Percentiles rank a stretch among this genome's conserved stretches.
phyloP scores from a whole-genome alignment of 2,329 filamentous ascomycete genomes.

The Huntiella bhutanensis region DNA sequence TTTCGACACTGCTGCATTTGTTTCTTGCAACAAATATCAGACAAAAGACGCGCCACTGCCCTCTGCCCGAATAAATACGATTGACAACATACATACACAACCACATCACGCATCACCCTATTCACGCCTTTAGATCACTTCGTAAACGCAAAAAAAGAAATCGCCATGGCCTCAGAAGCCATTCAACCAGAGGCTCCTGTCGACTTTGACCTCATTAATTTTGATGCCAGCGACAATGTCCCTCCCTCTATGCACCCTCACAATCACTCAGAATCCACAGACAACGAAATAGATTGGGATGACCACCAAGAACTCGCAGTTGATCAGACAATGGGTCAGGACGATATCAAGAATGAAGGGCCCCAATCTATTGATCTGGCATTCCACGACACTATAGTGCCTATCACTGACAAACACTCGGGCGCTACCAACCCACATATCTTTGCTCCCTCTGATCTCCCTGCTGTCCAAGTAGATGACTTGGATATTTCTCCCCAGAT shows the following conservation, averaged over 20 bases:
- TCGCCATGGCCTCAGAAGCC: conserved; percentile 11
- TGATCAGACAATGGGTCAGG: not conserved
- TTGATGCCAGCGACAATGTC: conserved; percentile 17
- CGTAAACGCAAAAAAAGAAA: too few relatives aligned
- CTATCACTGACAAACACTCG: not conserved
- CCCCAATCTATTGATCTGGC: not conserved
- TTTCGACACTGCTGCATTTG: not conserved
- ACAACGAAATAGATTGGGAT: conserved; percentile 12
- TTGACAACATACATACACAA: not conserved
- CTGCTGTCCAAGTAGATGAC: not conserved
- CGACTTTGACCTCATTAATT: conserved; percentile 22
- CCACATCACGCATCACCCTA: not conserved
- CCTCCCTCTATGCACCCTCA: not conserved
- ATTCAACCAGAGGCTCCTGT: conserved; percentile 14
- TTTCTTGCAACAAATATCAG: not conserved
- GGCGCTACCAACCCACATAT: not conserved
- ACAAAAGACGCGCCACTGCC: not conserved
- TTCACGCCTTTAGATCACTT: too few relatives aligned
- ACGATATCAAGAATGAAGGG: not conserved
- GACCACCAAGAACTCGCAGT: conserved; percentile 1
- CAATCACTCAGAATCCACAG: not conserved
- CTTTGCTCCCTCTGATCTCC: too few relatives aligned
- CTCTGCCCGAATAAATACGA: not conserved
- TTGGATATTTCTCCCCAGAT: too few relatives aligned
- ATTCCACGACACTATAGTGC: not conserved